These are phyloP conservation scores for Picea mariana DNA, from an alignment of 83 land plant species.

Conservation along the genomic window DNA sequence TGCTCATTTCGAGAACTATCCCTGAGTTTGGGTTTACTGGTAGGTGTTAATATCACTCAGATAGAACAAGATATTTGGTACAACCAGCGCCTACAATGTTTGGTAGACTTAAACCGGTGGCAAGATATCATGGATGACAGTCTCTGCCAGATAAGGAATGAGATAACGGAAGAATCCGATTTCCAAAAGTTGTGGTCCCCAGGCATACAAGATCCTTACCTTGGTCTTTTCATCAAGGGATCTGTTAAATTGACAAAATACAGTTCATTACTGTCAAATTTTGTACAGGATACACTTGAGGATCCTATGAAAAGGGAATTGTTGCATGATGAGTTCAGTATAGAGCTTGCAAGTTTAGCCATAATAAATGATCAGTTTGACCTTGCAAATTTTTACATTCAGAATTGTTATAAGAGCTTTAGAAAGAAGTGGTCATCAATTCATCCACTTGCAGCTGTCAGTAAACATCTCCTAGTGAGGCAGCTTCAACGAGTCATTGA, in stretches of 20 bases:
- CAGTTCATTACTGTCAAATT: conserved; percentile 31
- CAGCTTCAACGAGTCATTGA: conserved; percentile 45
- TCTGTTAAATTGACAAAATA: conserved; percentile 40
- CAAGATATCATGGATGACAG: no score
- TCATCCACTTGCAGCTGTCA: conserved; percentile 53
- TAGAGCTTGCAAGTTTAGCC: conserved; percentile 47
- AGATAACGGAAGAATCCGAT: conserved; percentile 19
- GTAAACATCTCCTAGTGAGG: conserved; percentile 32
- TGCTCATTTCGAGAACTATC: neutral
- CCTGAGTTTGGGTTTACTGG: neutral
- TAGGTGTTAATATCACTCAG: conserved; percentile 17
- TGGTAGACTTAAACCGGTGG: no score
- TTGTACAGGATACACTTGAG: conserved; percentile 35
- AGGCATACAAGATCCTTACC: conserved; percentile 33
- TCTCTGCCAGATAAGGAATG: conserved; percentile 30
- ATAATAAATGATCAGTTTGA: conserved; percentile 44
- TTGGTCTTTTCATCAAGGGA: conserved; percentile 42
- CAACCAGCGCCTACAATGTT: no score
- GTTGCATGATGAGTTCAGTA: conserved; percentile 30
- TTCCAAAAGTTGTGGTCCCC: conserved; percentile 44
- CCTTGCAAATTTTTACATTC: conserved; percentile 34
- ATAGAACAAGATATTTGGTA: conserved; percentile 56
- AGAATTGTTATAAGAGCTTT: conserved; percentile 42
- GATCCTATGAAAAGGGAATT: conserved; percentile 25
- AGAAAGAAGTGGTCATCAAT: conserved; percentile 41